Evolutionary conservation across 2,329 filamentous ascomycete species (phyloP), one percentile per base, ranked within the genome.

Genomic region (Phyllosticta citribraziliensis): DNA sequence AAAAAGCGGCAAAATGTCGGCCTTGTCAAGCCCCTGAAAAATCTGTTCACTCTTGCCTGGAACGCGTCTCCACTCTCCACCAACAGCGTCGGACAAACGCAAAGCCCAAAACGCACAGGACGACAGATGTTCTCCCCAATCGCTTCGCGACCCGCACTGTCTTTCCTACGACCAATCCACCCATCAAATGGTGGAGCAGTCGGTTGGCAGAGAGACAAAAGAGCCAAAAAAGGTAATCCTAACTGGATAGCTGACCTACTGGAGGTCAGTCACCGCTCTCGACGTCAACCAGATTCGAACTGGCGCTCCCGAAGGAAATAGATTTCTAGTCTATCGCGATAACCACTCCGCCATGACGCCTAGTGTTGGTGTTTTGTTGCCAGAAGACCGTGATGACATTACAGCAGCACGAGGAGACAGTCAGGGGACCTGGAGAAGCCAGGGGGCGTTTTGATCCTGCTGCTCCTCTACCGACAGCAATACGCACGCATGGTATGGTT

Each of bases 241-340:
- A 47, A 47, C 5, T 8, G 6, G 40, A 17, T n/a, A n/a, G n/a
- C 3, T 5, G n/a, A 17, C 14, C n/a, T n/a, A n/a, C 6, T 8
- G 14, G 22, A 22, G 22, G 17, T 17, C 14, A 6, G 12, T 47
- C 12, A 8, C 40, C n/a, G 40, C 40, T 8, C 2, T 30, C 14
- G 40, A 47, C 57, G 52, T 25, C 22, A 35, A 52, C 57, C 59
- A 35, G 60, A 62, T 52, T 62, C 60, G 60, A 62, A 62, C 60
- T 35, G 59, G 56, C 25, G 60, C 61, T 60, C 57, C 61, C 61
- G 61, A 62, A 62, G 61, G 57, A 60, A 62, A 59, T 24, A 60
- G 61, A 62, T 60, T 57, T 62, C 61, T 62, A 62, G 61, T 62
- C 61, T 62, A 24, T 59, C 57, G 61, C 61, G 40, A 55, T 62